A percentile compares a stretch with the other conserved stretches of the same genome.
phyloP scores from a whole-genome alignment of 78 protist species.

The Emiliania huxleyi region DNA sequence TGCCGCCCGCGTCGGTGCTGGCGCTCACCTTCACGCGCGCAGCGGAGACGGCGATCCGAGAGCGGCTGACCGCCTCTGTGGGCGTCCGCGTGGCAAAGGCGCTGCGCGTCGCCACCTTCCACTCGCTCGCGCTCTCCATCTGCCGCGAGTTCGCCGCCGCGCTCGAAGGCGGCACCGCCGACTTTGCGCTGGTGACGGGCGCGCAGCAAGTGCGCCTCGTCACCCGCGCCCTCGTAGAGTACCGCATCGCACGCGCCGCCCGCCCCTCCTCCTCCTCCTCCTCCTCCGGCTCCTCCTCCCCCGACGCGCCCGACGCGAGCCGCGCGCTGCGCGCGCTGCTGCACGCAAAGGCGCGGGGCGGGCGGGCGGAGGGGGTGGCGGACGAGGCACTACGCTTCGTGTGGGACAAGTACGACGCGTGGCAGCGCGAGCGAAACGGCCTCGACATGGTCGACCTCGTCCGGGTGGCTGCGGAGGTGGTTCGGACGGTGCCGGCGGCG shows the following conservation, averaged over 20 bases:
- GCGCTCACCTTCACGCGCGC: constrained; percentile 39
- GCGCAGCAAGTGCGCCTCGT: neutral
- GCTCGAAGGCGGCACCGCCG: neutral
- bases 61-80: neutral
- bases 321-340: neutral
- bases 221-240: no score
- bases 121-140: neutral
- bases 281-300: neutral
- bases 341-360: neutral
- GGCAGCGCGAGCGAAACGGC: neutral
- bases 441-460: neutral
- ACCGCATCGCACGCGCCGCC: neutral
- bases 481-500: neutral
- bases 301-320: neutral
- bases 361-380: neutral
- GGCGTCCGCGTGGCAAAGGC: neutral
- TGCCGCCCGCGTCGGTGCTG: neutral
- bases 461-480: neutral
- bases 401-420: neutral
- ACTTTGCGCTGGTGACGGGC: neutral
- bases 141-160: neutral
- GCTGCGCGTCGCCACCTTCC: neutral
- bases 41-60: constrained; percentile 26
- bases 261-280: neutral
- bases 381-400: neutral